Conservation (phyloP, 345 rosid species). For the Citrus medica region DNA sequence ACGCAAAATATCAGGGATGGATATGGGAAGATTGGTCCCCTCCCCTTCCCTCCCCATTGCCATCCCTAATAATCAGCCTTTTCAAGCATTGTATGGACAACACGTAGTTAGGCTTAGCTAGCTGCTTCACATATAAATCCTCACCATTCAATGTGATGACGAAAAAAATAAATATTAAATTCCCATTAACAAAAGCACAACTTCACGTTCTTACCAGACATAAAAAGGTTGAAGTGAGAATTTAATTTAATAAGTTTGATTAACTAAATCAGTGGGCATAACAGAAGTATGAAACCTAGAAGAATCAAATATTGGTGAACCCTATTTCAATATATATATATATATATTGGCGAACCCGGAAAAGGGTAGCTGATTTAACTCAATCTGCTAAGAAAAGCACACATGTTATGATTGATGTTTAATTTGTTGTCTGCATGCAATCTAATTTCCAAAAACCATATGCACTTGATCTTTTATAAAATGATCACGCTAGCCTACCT, state of each 20-base stretch:
- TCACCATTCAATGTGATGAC: background rate
- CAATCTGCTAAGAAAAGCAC: background rate
- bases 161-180: too few relatives aligned
- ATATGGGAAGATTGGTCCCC: too few relatives aligned
- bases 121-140: too few relatives aligned
- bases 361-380: background rate
- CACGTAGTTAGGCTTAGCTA: too few relatives aligned
- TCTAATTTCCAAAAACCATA: background rate
- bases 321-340: background rate
- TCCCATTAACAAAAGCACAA: background rate
- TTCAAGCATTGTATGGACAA: too few relatives aligned
- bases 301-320: background rate
- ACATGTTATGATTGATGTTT: background rate
- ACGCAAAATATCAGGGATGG: too few relatives aligned
- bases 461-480: background rate
- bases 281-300: background rate
- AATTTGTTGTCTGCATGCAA: background rate
- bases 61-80: background rate
- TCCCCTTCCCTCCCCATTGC: too few relatives aligned
- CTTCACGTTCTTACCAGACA: background rate
- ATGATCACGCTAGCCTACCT: background rate
- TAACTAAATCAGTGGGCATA: background rate
- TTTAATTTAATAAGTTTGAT: background rate
- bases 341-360: background rate
- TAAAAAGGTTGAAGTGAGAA: background rate